Evolutionary conservation across 2,329 filamentous ascomycete genomes (phyloP), one percentile per base, ranked within the genome.

Genomic region (Pyricularia sp.): DNA sequence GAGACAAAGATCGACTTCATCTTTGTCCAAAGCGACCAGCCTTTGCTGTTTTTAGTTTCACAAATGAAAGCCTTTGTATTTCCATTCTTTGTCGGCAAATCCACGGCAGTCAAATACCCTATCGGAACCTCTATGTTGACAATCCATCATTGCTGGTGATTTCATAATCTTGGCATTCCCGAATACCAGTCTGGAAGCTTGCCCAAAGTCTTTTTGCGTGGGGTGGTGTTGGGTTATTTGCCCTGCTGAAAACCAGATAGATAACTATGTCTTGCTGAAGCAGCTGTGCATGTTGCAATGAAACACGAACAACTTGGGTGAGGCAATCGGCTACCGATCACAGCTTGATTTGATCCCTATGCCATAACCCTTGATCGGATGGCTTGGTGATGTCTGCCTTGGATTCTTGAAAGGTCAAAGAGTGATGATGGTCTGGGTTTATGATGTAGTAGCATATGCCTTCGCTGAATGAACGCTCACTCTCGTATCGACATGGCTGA

Each of bases 401-500:
- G 59, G 31, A 30, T 63, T 5, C 26, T 26, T 63, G 26, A 63
- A 36, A 14, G 59, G 2, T 26, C 17, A 63, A 28, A 61, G 23
- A 61, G 14, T 63, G 26, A 9, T 61, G 58, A 23, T 30, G 25
- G 25, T 63, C 25, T 30, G 59, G 59, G 59, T 17, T 63, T 30
- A 28, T 63, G 59, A 63, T 28, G 59, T 17, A 63, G 59, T 63
- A 63, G 25, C 31, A 63, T 63, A 63, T 63, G 59, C 59, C 59
- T 63, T 63, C 59, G 59, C 59, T 63, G 59, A 63, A 20, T 30
- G 59, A 63, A 30, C 23, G 25, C 25, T 63, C 14, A 20, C 26
- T 28, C 23, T 63, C 59, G 25, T 63, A 63, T 63, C 59, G 59
- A 63, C 59, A 63, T 63, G 59, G 28, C 59, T 63, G 59, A 63